These are phyloP conservation scores for Cryphonectria naterciae DNA, from an alignment of 2,329 filamentous ascomycete genomes.

Conservation along the genomic window DNA sequence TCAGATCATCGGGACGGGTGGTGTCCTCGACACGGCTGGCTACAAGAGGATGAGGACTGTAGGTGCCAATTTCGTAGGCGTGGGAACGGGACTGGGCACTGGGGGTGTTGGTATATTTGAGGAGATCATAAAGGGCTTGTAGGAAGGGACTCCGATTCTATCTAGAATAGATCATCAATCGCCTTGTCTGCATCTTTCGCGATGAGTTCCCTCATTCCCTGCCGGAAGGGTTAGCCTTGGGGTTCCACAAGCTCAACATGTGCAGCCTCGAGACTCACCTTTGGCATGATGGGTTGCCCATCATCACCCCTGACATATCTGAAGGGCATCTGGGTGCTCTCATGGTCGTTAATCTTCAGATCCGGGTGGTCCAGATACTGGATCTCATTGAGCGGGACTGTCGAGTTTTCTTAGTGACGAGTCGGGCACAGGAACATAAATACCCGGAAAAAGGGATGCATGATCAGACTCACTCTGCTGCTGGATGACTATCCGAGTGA, in stretches of 20 bases:
- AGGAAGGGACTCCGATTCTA: not conserved
- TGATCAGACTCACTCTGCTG: conserved; percentile 66
- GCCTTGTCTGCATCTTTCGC: conserved; percentile 92
- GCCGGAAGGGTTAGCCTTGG: conserved; percentile 33
- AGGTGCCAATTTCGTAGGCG: conserved; percentile 68
- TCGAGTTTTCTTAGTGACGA: conserved; percentile 22
- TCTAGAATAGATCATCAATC: conserved; percentile 79
- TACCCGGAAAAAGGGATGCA: not conserved
- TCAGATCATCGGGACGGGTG: conserved; percentile 71
- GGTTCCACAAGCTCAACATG: not conserved
- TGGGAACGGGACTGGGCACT: conserved; percentile 71
- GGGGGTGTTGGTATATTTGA: conserved; percentile 66
- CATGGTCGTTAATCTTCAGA: conserved; percentile 85
- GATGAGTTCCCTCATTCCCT: conserved; percentile 96
- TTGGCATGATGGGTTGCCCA: conserved; percentile 86
- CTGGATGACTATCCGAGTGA: conserved; percentile 87
- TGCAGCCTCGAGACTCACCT: conserved; percentile 57
- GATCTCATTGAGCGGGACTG: conserved; percentile 78
- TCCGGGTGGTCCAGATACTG: conserved; percentile 87
- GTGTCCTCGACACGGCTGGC: conserved; percentile 66
- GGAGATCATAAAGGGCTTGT: conserved; percentile 49
- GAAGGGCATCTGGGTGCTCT: conserved; percentile 97
- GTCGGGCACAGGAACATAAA: not conserved
- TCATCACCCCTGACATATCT: conserved; percentile 81
- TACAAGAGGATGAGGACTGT: conserved; percentile 68